A percentile compares a stretch with the other conserved stretches of the same genome.
phyloP scores from a whole-genome alignment of 345 rosid species.

The Rhodomyrtus tomentosa region DNA sequence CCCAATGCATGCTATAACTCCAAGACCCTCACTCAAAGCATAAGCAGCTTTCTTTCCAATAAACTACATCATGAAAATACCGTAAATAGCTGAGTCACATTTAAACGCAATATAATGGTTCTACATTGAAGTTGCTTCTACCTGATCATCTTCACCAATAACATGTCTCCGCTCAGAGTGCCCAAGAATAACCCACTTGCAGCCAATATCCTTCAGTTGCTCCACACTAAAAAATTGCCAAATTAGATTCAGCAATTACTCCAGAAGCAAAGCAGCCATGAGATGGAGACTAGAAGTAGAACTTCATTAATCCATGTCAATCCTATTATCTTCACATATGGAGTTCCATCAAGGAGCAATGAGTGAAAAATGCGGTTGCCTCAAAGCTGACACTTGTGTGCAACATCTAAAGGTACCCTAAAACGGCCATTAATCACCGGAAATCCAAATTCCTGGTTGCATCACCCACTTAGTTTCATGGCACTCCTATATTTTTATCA shows the following conservation, averaged over 20 bases:
- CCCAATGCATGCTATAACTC: conserved; percentile 93
- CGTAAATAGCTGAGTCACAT: not conserved
- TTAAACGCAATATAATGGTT: not conserved
- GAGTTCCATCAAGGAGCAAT: not conserved
- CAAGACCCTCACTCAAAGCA: conserved; percentile 80
- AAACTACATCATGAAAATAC: conserved; percentile 29
- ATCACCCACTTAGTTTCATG: not conserved
- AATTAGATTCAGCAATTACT: not conserved
- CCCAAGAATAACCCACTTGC: conserved; percentile 97
- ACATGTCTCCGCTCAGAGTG: conserved; percentile 95
- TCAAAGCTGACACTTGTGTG: not conserved
- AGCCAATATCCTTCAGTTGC: conserved; percentile 82
- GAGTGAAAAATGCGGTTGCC: not conserved
- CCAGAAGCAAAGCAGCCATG: not conserved
- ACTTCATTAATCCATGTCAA: not conserved
- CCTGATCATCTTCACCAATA: conserved; percentile 91
- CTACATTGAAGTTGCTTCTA: conserved; percentile 1
- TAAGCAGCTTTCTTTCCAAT: conserved; percentile 97
- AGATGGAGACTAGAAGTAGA: not conserved
- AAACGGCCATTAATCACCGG: not conserved
- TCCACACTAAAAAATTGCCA: conserved; percentile 52
- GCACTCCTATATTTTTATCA: not conserved
- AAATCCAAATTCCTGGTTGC: not conserved
- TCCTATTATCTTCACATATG: not conserved
- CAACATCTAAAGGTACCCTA: not conserved